Conservation (phyloP, 345 rosid genomes). For the Linum tenue region DNA sequence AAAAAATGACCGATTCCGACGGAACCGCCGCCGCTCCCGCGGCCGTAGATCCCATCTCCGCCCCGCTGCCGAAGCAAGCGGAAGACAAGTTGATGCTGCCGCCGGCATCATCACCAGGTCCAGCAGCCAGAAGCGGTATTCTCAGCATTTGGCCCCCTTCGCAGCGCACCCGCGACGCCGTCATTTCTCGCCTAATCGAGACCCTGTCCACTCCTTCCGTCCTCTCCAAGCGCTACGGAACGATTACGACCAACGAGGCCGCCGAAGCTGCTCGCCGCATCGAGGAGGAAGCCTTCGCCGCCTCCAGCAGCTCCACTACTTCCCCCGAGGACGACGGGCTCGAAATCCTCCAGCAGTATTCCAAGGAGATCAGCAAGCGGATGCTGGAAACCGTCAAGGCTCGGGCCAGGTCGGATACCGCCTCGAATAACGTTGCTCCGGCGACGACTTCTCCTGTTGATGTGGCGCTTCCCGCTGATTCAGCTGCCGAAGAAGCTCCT, state of each 20-base stretch:
- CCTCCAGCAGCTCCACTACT: background rate
- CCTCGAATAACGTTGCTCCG: background rate
- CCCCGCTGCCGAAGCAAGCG: background rate
- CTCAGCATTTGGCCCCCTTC: conserved; percentile 20
- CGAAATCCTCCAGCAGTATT: conserved; percentile 18
- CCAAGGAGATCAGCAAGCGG: conserved; percentile 21
- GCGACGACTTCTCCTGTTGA: background rate
- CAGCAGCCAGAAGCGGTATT: background rate
- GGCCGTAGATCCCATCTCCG: background rate
- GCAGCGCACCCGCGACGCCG: conserved; percentile 22
- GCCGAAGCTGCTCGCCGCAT: conserved; percentile 7
- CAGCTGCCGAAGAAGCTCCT: too few species aligned
- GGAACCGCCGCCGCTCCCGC: background rate
- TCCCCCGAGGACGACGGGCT: conserved; percentile 11
- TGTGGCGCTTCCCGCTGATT: background rate
- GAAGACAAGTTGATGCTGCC: background rate
- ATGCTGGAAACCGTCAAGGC: conserved; percentile 16
- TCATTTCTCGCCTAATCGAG: conserved; percentile 16
- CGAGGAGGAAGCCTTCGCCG: conserved; percentile 18
- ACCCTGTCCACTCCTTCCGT: conserved; percentile 17
- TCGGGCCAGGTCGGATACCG: background rate
- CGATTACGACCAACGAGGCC: conserved; percentile 10
- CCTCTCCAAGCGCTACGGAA: conserved; percentile 15
- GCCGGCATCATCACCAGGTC: background rate
- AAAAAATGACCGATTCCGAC: background rate